Conservation (phyloP, 768 basidiomycete genomes). For the Panaeolus cyanescens region DNA sequence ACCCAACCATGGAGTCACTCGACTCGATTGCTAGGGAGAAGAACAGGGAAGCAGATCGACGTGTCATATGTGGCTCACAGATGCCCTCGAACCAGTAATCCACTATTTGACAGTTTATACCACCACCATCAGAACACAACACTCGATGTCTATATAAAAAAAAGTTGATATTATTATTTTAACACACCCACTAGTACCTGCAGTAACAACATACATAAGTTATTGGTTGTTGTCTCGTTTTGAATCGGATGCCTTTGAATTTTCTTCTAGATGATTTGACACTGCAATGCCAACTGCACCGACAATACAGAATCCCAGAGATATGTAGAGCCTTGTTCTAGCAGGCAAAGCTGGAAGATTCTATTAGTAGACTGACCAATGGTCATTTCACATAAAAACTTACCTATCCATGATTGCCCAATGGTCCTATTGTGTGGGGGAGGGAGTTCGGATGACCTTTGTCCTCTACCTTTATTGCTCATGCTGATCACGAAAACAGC, state of each 20-base stretch:
- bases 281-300: slow-evolving; percentile 47
- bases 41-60: slow-evolving; percentile 9
- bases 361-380: background rate
- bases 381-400: slow-evolving; percentile 12
- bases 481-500: no score
- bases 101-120: background rate
- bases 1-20: slow-evolving; percentile 43
- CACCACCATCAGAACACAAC: background rate
- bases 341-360: slow-evolving; percentile 49
- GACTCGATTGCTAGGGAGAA: slow-evolving; percentile 35
- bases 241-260: background rate
- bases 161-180: background rate
- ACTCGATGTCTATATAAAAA: no score
- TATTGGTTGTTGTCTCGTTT: background rate
- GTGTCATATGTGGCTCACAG: background rate
- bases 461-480: background rate
- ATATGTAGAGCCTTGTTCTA: slow-evolving; percentile 51
- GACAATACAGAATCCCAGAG: slow-evolving; percentile 47
- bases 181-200: background rate
- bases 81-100: background rate
- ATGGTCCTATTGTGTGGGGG: slow-evolving; percentile 30
- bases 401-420: slow-evolving; percentile 41
- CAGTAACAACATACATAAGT: background rate
- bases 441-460: slow-evolving; percentile 4
- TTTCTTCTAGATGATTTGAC: slow-evolving; percentile 50